Evolutionary conservation across 163 green algal genomes (phyloP).

Genomic region (Prototheca stagnorum): DNA sequence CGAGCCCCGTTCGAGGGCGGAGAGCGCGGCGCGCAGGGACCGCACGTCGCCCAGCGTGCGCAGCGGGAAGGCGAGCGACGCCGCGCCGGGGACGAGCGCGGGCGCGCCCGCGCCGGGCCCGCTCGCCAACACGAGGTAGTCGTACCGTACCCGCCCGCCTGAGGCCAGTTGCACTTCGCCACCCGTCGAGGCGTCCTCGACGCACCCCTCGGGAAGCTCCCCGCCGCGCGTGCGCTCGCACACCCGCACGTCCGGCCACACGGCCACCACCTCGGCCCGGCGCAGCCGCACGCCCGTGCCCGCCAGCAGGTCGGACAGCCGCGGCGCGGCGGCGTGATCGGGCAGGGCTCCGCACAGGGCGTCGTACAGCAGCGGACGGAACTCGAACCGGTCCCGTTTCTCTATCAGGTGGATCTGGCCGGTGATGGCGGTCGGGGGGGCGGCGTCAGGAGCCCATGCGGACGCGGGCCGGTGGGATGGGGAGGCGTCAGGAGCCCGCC

Average conservation of each 20-base stretch:
- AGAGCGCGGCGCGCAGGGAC: not conserved
- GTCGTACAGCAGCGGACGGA: slow-evolving; percentile 98
- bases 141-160: slow-evolving; percentile 54
- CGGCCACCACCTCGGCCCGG: slow-evolving; percentile 24
- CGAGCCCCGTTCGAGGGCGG: no score
- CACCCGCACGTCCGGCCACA: no score
- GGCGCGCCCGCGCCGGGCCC: slow-evolving; percentile 48
- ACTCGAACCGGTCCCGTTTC: slow-evolving; percentile 78
- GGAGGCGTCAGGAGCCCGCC: no score
- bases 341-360: slow-evolving; percentile 57
- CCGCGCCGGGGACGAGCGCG: slow-evolving; percentile 55
- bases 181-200: no score
- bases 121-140: slow-evolving; percentile 80
- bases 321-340: slow-evolving; percentile 70
- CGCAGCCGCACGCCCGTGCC: slow-evolving; percentile 62
- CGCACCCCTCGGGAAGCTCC: no score
- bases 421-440: not conserved
- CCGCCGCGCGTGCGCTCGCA: no score
- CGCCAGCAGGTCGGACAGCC: slow-evolving; percentile 64
- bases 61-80: slow-evolving; percentile 64
- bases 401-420: slow-evolving; percentile 84
- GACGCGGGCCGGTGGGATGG: no score
- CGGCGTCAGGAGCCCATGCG: not conserved
- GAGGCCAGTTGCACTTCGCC: no score
- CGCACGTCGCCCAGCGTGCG: slow-evolving; percentile 58